phyloP scores from a whole-genome alignment of 495 filamentous ascomycete genomes.

The Penicillium antarcticum region DNA sequence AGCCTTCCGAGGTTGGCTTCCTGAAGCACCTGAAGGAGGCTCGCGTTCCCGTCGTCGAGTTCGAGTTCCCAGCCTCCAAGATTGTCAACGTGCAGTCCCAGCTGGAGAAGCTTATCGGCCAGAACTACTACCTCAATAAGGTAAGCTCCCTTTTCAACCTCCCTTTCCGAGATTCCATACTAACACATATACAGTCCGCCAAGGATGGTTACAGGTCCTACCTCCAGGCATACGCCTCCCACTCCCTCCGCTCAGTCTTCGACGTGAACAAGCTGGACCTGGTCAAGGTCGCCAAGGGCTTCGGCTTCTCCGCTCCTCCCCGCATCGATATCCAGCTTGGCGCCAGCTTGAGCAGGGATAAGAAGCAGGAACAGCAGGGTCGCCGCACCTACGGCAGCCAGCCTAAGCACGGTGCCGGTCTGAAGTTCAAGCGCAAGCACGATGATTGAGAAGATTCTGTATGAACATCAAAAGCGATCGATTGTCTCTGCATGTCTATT shows the following conservation, averaged over 20 bases:
- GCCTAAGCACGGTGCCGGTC: slow-evolving; percentile 42
- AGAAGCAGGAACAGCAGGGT: slow-evolving; percentile 68
- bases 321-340: slow-evolving; percentile 86
- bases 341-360: slow-evolving; percentile 82
- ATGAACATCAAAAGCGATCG: slow-evolving; percentile 23
- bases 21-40: slow-evolving; percentile 88
- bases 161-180: neutral
- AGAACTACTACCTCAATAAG: slow-evolving; percentile 97
- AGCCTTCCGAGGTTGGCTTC: slow-evolving; percentile 90
- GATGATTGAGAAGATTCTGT: slow-evolving; percentile 23
- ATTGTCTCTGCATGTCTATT: slow-evolving; percentile 25
- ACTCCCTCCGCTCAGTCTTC: slow-evolving; percentile 85
- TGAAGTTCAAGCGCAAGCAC: slow-evolving; percentile 47
- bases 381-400: slow-evolving; percentile 81
- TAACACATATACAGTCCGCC: slow-evolving; percentile 45
- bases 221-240: slow-evolving; percentile 89
- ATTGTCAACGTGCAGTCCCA: slow-evolving; percentile 94
- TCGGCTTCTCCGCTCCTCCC: slow-evolving; percentile 87
- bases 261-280: slow-evolving; percentile 92
- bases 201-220: slow-evolving; percentile 79
- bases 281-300: slow-evolving; percentile 88
- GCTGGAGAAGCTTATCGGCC: slow-evolving; percentile 83
- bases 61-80: slow-evolving; percentile 89
- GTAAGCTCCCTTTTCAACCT: slow-evolving; percentile 27
- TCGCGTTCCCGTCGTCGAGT: slow-evolving; percentile 89